A percentile compares a stretch with the other conserved stretches of the same genome.
Evolutionary conservation across 2,329 filamentous ascomycete genomes (phyloP).

Genomic region (Fusarium pininemorale): DNA sequence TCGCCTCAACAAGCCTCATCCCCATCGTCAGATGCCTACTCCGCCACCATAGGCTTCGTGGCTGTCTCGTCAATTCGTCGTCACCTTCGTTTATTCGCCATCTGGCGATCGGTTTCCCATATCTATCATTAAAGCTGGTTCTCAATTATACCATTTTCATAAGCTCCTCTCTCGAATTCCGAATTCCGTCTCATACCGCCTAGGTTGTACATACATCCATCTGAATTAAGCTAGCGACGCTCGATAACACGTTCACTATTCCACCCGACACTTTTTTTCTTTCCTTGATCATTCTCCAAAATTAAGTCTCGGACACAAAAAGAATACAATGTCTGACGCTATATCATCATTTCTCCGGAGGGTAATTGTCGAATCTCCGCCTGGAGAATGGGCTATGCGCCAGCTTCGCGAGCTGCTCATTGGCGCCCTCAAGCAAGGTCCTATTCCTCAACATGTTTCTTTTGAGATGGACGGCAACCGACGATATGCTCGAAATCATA

Average conservation of each 20-base stretch:
- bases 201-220: background rate
- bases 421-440: constrained; percentile 86
- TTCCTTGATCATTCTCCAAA: constrained; percentile 9
- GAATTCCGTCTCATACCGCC: constrained; percentile 1
- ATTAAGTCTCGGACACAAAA: background rate
- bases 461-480: constrained; percentile 99
- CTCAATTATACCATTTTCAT: constrained; percentile 7
- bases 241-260: constrained; percentile 34
- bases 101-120: constrained; percentile 12
- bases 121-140: constrained; percentile 18
- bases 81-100: constrained; percentile 35
- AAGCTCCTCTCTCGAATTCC: background rate
- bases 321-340: constrained; percentile 60
- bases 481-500: constrained; percentile 86
- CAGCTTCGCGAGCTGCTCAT: constrained; percentile 86
- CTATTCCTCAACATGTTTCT: constrained; percentile 94
- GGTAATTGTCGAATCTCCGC: constrained; percentile 88
- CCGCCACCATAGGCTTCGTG: constrained; percentile 43
- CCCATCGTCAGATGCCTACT: constrained; percentile 42
- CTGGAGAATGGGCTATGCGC: constrained; percentile 87
- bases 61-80: constrained; percentile 38
- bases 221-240: constrained; percentile 11
- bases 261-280: constrained; percentile 13
- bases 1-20: constrained; percentile 43
- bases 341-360: constrained; percentile 59